Percentiles rank a stretch among this genome's conserved stretches.
These are phyloP conservation scores for Viridothelium virens DNA, from an alignment of 495 filamentous ascomycete genomes.

Conservation along the genomic window DNA sequence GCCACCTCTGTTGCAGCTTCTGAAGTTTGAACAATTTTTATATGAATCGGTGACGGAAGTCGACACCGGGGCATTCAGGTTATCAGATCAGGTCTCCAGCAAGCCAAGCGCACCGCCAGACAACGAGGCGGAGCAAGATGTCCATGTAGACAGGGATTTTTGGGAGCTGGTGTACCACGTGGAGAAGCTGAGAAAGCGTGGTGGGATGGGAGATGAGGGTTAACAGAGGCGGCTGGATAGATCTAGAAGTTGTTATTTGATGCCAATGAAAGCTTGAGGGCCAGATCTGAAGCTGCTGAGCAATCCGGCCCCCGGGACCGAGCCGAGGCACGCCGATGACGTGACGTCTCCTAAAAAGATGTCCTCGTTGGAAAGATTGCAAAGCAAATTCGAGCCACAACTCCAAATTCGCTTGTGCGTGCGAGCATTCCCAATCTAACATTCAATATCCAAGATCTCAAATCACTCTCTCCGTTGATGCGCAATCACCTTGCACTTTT, in stretches of 20 bases:
- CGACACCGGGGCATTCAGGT: background rate
- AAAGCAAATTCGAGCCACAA: slow-evolving; percentile 4
- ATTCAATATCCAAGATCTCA: background rate
- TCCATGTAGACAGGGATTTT: slow-evolving; percentile 36
- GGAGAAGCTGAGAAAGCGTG: slow-evolving; percentile 64
- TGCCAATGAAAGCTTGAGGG: background rate
- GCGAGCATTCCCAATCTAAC: background rate
- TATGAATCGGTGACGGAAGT: background rate
- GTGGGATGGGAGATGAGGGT: slow-evolving; percentile 20
- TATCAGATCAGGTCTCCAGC: slow-evolving; percentile 19
- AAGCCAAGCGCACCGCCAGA: slow-evolving; percentile 35
- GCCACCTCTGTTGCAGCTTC: slow-evolving; percentile 8
- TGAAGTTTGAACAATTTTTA: background rate
- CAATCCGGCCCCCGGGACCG: background rate
- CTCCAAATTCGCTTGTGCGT: background rate
- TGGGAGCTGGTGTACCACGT: slow-evolving; percentile 59
- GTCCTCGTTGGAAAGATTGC: background rate
- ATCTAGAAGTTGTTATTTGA: background rate
- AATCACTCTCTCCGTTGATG: background rate
- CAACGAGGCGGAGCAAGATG: slow-evolving; percentile 2
- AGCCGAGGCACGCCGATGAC: slow-evolving; percentile 9
- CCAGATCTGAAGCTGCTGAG: slow-evolving; percentile 8
- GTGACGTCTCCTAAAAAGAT: slow-evolving; percentile 2
- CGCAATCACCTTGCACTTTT: too few relatives aligned
- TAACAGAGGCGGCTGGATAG: background rate